Base-by-base conservation (phyloP, 306 rosid genomes). In the Castanospermum australe region DNA sequence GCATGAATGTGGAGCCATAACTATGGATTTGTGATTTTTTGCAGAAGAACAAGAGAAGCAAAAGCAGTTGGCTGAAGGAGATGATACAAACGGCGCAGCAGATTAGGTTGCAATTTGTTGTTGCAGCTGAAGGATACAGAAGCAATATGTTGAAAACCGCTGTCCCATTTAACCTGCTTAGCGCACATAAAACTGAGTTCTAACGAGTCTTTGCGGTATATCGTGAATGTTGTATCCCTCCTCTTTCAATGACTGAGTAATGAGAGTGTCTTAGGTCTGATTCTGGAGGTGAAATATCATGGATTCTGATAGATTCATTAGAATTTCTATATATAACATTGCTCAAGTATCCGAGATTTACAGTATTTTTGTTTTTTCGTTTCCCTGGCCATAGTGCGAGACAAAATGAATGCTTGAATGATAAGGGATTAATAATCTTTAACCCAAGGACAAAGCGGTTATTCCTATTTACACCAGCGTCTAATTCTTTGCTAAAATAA, bases 11-110 rank as follows among this genome's bases (percentile, higher is more conserved):
- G 36, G 55, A 33, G 18, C 42, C 74, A 17, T 79, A 73, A 76
- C 28, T 12, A 6, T 67, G 51, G 9, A 18, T 44, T 30, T 76
- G 25, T 64, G 20, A 48, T 55, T 60, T 68, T 57, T 44, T 47
- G 71, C 89, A 92, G 97, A 83, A 92, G 94, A 94, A 87, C 96
- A 90, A 85, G 97, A 89, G 83, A 92, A 86, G 81, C 87, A 92
- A 62, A 89, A 87, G 61, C 86, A 89, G 81, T 39, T 87, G 67
- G 81, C 87, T 51, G 94, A 91, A 71, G 93, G 86, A 85, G 90
- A 94, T 18, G 92, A 67, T 28, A 50, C 87, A 63, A 85, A 77
- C 65, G 89, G 80, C 66, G 24, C 75, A 38, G 73, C 42, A 42
- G 86, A 83, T 30, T 82, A 88, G 85, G 20, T 22, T 33, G n/a